phyloP scores from a whole-genome alignment of 352 stramenopile species.

The Aphanomyces invadans region DNA sequence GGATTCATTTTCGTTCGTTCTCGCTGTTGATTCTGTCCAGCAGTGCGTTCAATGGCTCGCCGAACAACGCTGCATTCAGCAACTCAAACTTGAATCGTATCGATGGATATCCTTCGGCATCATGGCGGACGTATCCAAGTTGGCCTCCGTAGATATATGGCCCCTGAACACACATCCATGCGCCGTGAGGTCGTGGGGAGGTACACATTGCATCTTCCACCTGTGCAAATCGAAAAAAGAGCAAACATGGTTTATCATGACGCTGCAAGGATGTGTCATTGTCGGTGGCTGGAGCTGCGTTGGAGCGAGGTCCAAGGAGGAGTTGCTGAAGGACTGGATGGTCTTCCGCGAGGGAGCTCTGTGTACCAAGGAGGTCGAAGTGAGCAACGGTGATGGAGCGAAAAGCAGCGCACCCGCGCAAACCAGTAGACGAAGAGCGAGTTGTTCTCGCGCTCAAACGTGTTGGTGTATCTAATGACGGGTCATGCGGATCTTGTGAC shows the following conservation, averaged over 20 bases:
- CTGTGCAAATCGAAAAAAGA: constrained; percentile 19
- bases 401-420: constrained; percentile 12
- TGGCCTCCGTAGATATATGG: constrained; percentile 11
- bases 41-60: background rate
- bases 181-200: background rate
- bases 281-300: background rate
- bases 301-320: background rate
- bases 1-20: no score
- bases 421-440: constrained; percentile 7
- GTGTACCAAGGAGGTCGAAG: background rate
- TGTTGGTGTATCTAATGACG: constrained; percentile 13
- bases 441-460: background rate
- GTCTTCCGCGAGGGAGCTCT: constrained; percentile 6
- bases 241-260: constrained; percentile 6
- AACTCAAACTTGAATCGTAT: constrained; percentile 16
- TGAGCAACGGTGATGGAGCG: background rate
- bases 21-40: no score
- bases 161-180: background rate
- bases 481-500: no score
- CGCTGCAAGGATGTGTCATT: no score
- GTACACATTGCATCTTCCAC: background rate
- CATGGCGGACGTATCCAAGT: constrained; percentile 3
- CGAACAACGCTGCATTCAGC: background rate
- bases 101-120: background rate
- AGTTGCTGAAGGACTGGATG: constrained; percentile 4